Evolutionary conservation across 2,329 filamentous ascomycete species (phyloP).

Genomic region (Simplicillium sp.): DNA sequence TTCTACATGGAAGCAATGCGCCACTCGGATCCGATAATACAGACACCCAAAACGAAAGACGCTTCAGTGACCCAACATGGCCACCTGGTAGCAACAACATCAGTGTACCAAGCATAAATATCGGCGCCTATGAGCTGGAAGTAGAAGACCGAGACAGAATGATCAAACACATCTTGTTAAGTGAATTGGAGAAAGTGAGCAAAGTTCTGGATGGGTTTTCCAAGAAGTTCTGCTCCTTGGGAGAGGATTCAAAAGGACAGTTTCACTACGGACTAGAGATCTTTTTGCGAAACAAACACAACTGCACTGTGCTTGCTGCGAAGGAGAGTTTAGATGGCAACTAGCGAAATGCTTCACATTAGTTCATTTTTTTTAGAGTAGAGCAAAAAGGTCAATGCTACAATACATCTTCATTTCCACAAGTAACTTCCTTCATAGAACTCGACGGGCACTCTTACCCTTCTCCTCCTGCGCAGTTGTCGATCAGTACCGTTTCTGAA

Average conservation of each 20-base stretch:
- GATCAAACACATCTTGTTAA: conserved; percentile 1
- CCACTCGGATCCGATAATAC: background rate
- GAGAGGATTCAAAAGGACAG: no score
- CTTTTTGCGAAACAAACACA: conserved; percentile 3
- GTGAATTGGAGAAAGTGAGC: background rate
- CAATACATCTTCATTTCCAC: no score
- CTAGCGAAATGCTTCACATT: no score
- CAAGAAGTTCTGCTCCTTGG: background rate
- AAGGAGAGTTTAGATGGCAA: background rate
- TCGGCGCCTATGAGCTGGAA: conserved; percentile 1
- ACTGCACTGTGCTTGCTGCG: conserved; percentile 1
- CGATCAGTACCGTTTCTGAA: no score
- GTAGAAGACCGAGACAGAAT: conserved; percentile 1
- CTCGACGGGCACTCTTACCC: no score
- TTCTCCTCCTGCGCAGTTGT: no score
- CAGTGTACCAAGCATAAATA: background rate
- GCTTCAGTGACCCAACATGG: background rate
- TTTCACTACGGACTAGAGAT: background rate
- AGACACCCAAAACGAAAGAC: background rate
- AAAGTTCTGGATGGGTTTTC: background rate
- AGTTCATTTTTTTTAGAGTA: no score
- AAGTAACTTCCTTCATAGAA: background rate
- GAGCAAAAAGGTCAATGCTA: no score
- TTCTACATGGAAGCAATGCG: background rate
- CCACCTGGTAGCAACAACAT: background rate